Evolutionary conservation across 2,329 filamentous ascomycete genomes (phyloP), one percentile per base, ranked within the genome.

Genomic region (Calonectria honghensis): DNA sequence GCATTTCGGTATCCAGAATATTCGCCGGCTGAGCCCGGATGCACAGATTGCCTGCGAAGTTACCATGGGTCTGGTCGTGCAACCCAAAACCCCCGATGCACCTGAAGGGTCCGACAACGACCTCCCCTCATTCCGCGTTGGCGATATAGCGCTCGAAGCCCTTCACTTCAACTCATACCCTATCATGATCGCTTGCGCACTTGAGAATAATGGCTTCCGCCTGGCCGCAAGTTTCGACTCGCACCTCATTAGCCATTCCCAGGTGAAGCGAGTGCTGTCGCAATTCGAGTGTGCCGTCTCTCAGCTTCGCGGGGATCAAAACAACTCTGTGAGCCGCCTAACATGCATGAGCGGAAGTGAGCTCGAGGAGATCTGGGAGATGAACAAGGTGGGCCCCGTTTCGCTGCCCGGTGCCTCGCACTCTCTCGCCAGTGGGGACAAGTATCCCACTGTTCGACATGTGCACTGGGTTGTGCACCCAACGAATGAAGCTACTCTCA

Each of bases 211-310:
- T 54, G 88, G 89, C 1, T 90, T 93, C 79, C 82, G 89, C 20
- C 85, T 92, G 39, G 90, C 90, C 82, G 91, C 91, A 5, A 92
- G 91, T 77, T 93, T 92, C 78, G 91, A 94, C 77, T 90, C 90
- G 11, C 87, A 89, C 20, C 87, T 89, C 2, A 87, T 93, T 39
- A 86, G 85, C 54, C 85, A 83, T 11, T 82, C 85, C 24, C 87
- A 89, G 29, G 89, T 92, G 79, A 84, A 91, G 79, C 86, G 87
- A 32, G 89, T 89, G 9, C 84, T 92, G 31, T 81, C 85, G 0
- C 88, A 90, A 63, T 86, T 93, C 16, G 87, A 88, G 29, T 84
- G 85, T 2, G 87, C 90, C 10, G 86, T 88, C 0, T 85, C 86
- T 29, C 85, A 89, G 50, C 85, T 93, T 41, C 88, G 89, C 41